A percentile compares a stretch with the other conserved stretches of the same genome.
Evolutionary conservation across 148 eudicot species (phyloP).

Genomic region (Talinum fruticosum): DNA sequence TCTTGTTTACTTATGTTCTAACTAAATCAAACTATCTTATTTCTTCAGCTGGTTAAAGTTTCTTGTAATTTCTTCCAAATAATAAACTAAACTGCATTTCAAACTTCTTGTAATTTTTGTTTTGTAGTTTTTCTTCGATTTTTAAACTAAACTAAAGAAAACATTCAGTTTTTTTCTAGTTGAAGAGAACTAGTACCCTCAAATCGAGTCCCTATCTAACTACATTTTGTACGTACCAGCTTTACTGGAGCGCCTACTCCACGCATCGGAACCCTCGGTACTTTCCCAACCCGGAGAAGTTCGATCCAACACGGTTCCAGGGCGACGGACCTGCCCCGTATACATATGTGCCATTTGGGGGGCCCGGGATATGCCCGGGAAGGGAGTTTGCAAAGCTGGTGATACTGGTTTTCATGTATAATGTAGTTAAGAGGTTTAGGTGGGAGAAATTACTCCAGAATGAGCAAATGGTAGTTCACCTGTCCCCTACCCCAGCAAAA

Average conservation of each 20-base stretch:
- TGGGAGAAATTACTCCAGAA: slow-evolving; percentile 44
- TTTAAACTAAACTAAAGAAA: no score
- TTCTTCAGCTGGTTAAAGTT: no score
- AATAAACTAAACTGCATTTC: no score
- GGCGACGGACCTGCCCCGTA: slow-evolving; percentile 51
- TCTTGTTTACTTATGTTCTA: no score
- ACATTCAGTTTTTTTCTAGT: no score
- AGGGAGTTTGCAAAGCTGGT: slow-evolving; percentile 52
- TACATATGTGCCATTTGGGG: slow-evolving; percentile 64
- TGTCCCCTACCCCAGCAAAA: slow-evolving; percentile 50
- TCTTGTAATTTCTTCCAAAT: no score
- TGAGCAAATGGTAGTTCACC: slow-evolving; percentile 49
- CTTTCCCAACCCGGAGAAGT: slow-evolving; percentile 44
- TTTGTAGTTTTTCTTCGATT: no score
- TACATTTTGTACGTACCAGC: slow-evolving; percentile 15
- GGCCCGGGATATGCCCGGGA: slow-evolving; percentile 60
- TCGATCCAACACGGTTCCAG: slow-evolving; percentile 54
- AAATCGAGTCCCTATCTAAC: no score
- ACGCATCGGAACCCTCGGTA: slow-evolving; percentile 43
- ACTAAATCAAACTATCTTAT: no score
- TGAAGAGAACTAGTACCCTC: no score
- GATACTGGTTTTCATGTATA: slow-evolving; percentile 55
- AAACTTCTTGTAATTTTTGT: no score
- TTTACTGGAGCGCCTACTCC: slow-evolving; percentile 53
- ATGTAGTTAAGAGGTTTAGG: slow-evolving; percentile 45